phyloP scores from a whole-genome alignment of 108 stramenopile genomes.

The Skeletonema tropicum region DNA sequence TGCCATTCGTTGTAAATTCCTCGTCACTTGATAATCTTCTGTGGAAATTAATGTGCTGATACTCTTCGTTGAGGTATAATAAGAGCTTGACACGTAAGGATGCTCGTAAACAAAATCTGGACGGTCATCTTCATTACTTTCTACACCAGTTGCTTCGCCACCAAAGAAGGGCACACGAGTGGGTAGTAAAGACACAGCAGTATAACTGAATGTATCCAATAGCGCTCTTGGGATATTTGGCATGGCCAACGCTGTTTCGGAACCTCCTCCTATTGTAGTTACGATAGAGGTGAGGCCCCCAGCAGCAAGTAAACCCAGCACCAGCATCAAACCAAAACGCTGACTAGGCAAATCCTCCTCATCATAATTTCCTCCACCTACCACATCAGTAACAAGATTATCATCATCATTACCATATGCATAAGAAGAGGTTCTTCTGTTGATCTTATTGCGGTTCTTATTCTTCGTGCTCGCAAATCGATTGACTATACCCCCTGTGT shows the following conservation, averaged over 20 bases:
- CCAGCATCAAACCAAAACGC: neutral
- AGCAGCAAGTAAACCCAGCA: neutral
- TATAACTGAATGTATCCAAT: neutral
- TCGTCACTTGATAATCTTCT: constrained; percentile 44
- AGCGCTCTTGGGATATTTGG: neutral
- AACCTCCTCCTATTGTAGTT: neutral
- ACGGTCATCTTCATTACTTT: constrained; percentile 14
- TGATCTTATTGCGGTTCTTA: neutral
- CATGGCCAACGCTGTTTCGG: neutral
- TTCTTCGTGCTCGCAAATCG: constrained; percentile 2
- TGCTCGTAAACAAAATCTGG: constrained; percentile 66
- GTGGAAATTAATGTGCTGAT: constrained; percentile 43
- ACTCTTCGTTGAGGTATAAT: constrained; percentile 56
- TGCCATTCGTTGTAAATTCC: constrained; percentile 15
- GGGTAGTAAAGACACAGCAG: neutral
- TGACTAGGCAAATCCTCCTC: neutral
- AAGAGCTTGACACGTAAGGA: constrained; percentile 59
- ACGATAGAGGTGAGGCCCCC: neutral
- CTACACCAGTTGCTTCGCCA: neutral
- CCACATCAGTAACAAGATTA: neutral
- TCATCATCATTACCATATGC: constrained; percentile 3
- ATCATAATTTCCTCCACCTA: neutral
- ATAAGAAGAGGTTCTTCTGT: constrained; percentile 1
- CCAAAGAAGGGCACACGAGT: neutral
- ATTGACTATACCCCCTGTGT: neutral